Evolutionary conservation across 139 green algal genomes (phyloP), one percentile per base, ranked within the genome.

Genomic region (Coelastrella sp.): DNA sequence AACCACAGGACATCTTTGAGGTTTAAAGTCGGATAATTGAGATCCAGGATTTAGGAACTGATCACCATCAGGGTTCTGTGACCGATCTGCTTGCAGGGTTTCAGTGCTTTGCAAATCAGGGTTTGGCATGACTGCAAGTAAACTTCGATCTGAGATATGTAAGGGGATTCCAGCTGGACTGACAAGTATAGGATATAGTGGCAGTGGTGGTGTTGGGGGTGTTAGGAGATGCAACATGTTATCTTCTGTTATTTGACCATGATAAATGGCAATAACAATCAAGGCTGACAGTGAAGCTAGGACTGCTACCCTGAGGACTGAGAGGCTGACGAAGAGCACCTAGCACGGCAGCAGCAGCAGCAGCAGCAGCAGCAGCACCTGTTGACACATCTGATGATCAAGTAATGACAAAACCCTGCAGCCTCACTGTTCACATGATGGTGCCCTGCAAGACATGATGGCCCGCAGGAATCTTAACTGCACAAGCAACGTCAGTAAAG

Each of bases 301-400:
- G 35, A 53, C 35, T 57, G 68, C 19, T 35, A 45, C 37, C 23
- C 21, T 30, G n/a, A 71, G 40, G 37, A n/a, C 8, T 57, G 19
- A 25, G 25, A 30, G 40, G n/a, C 5, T 9, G 21, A 27, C n/a
- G n/a, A n/a, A 23, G 32, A 2, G 6, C 64, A 50, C 4, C 13
- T 43, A 79, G 71, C 45, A 66, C 45, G 63, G n/a, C n/a, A 17
- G 67, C 67, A 76, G 67, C 45, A 53, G 45, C 45, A 53, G 45
- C 69, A 79, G 69, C 69, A 73, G 64, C 13, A 69, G 13, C 60
- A 11, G 13, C 60, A 76, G 35, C 67, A 76, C 35, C 67, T 57
- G 67, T 27, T 53, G 67, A 5, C 35, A 53, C 32, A 32, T 9
- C 57, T 35, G n/a, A n/a, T n/a, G n/a, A n/a, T n/a, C n/a, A n/a